A percentile compares a stretch with the other conserved stretches of the same genome.
Conservation (phyloP, 805 yeast species). For the Pachysolen tannophilus region DNA sequence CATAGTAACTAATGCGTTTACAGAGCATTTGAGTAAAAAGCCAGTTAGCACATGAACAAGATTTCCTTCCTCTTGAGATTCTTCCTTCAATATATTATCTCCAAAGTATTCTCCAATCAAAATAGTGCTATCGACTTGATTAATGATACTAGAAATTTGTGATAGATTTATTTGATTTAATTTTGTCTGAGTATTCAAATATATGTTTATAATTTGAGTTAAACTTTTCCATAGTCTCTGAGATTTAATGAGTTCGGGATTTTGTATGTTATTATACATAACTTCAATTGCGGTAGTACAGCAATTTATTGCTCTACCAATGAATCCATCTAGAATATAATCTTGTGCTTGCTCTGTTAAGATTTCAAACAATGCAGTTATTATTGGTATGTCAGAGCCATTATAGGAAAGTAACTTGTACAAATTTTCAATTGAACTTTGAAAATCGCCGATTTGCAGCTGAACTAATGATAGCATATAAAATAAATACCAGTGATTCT, state of each 20-base stretch:
- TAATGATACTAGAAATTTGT: constrained; percentile 20
- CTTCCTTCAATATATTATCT: background rate
- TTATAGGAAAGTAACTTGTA: constrained; percentile 12
- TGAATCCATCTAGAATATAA: constrained; percentile 51
- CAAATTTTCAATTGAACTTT: constrained; percentile 45
- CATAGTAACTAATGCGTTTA: constrained; percentile 32
- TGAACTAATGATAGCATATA: constrained; percentile 64
- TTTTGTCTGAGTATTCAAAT: constrained; percentile 47
- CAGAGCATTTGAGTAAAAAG: constrained; percentile 37
- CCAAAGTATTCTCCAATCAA: too few species aligned
- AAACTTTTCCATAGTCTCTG: constrained; percentile 61
- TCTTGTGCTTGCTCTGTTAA: constrained; percentile 45
- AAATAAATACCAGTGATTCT: constrained; percentile 49
- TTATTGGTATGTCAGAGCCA: constrained; percentile 25
- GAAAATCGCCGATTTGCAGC: constrained; percentile 58
- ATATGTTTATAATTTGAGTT: constrained; percentile 47
- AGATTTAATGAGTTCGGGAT: constrained; percentile 19
- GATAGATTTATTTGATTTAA: constrained; percentile 42
- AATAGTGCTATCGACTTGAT: constrained; percentile 1
- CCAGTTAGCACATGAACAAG: constrained; percentile 27
- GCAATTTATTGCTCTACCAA: constrained; percentile 54
- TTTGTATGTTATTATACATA: constrained; percentile 16
- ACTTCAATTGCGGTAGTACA: constrained; percentile 28
- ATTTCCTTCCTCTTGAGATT: constrained; percentile 16
- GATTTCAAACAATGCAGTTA: constrained; percentile 49